A percentile compares a stretch with the other conserved stretches of the same genome.
Conservation (phyloP, 2,329 filamentous ascomycete genomes). For the Talaromyces sp. region DNA sequence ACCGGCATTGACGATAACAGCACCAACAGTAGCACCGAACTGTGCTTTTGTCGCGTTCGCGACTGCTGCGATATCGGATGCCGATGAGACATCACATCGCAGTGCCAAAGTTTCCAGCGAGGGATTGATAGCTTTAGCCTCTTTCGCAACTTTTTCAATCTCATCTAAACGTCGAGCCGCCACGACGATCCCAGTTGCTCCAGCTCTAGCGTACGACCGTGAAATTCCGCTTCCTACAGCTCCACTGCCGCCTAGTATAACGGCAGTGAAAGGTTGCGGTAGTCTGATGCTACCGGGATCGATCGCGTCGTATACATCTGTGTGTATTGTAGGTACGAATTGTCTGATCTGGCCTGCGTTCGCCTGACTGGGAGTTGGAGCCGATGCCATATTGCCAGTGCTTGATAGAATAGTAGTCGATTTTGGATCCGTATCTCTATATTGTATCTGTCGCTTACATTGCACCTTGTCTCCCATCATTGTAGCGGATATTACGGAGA, state of each 20-base stretch:
- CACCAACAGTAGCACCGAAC: constrained; percentile 22
- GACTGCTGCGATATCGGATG: constrained; percentile 25
- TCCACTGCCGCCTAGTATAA: constrained; percentile 36
- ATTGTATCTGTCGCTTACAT: background rate
- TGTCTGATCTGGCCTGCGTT: constrained; percentile 19
- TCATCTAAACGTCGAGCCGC: constrained; percentile 30
- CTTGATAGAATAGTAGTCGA: background rate
- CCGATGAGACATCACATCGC: constrained; percentile 31
- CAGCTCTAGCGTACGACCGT: constrained; percentile 33
- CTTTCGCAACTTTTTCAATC: constrained; percentile 27
- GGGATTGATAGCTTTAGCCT: constrained; percentile 25
- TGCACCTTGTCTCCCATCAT: background rate
- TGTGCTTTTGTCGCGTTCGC: constrained; percentile 20
- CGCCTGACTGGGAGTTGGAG: constrained; percentile 15
- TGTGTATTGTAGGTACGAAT: constrained; percentile 22
- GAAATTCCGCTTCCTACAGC: constrained; percentile 37
- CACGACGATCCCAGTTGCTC: constrained; percentile 33
- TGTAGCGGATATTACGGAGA: background rate
- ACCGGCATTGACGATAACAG: constrained; percentile 25
- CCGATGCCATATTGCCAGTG: background rate
- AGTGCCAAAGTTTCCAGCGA: constrained; percentile 27
- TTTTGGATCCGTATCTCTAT: background rate
- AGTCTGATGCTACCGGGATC: constrained; percentile 24
- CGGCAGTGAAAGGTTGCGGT: constrained; percentile 29
- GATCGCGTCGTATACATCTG: constrained; percentile 21